phyloP scores from a whole-genome alignment of 441 rosid species.

The Euphorbia celastroides region DNA sequence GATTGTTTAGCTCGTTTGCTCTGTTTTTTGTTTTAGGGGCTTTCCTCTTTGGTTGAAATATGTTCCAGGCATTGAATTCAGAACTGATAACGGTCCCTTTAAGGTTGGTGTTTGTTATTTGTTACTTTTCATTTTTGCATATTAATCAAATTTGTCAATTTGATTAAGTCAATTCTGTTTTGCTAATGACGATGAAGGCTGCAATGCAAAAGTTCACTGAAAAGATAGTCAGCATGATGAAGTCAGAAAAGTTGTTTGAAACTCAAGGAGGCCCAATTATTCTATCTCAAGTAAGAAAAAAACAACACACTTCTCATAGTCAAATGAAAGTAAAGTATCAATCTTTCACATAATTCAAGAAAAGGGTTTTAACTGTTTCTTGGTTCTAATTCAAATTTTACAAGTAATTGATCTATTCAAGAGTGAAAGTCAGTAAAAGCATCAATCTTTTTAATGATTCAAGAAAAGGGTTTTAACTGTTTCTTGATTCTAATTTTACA shows the following conservation, averaged over 20 bases:
- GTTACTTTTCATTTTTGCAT: neutral
- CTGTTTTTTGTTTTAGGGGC: conserved; percentile 17
- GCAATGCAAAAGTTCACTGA: conserved; percentile 85
- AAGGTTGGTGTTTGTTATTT: no score
- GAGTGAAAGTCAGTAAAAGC: neutral
- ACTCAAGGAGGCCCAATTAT: conserved; percentile 92
- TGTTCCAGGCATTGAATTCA: conserved; percentile 33
- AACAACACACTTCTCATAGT: no score
- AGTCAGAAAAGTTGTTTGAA: conserved; percentile 73
- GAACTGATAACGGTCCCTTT: conserved; percentile 37
- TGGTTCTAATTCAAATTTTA: no score
- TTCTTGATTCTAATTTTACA: neutral
- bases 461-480: conserved; percentile 8
- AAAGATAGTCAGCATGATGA: conserved; percentile 83
- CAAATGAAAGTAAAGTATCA: no score
- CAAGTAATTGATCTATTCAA: neutral
- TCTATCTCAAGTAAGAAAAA: conserved; percentile 90
- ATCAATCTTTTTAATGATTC: neutral
- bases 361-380: conserved; percentile 5
- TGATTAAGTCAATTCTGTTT: neutral
- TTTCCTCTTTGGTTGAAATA: conserved; percentile 32
- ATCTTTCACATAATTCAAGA: conserved; percentile 1
- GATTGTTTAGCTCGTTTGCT: neutral
- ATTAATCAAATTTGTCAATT: neutral
- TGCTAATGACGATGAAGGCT: neutral